Conservation (phyloP, 345 rosid genomes). For the Citrus reticulata region DNA sequence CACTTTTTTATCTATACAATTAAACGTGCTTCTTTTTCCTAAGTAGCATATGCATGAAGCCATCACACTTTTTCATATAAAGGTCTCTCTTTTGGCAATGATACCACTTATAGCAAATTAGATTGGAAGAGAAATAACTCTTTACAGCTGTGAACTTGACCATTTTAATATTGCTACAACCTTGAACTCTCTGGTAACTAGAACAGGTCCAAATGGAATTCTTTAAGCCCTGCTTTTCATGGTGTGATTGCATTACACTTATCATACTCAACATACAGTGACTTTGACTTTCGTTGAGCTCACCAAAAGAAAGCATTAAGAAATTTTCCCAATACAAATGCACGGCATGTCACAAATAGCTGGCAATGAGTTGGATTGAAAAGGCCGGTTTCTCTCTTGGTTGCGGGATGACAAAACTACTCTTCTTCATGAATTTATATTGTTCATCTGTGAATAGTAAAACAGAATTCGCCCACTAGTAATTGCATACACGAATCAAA, state of each 20-base stretch:
- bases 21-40: neutral
- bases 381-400: neutral
- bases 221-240: neutral
- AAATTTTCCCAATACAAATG: neutral
- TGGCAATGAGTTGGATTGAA: constrained; percentile 19
- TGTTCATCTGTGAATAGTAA: neutral
- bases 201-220: neutral
- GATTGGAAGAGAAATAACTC: no score
- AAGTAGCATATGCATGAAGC: neutral
- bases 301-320: neutral
- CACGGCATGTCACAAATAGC: neutral
- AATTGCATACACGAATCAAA: neutral
- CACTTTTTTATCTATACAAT: neutral
- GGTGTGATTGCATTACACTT: no score
- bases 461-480: neutral
- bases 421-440: neutral
- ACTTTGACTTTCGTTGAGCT: no score
- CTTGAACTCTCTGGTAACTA: neutral
- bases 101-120: no score
- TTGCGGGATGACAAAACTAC: neutral
- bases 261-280: no score
- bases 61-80: no score
- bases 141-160: no score
- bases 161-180: neutral
- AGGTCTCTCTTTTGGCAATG: no score